These are phyloP conservation scores for Eudorina sp. DNA, from an alignment of 139 green algal species.

Conservation along the genomic window DNA sequence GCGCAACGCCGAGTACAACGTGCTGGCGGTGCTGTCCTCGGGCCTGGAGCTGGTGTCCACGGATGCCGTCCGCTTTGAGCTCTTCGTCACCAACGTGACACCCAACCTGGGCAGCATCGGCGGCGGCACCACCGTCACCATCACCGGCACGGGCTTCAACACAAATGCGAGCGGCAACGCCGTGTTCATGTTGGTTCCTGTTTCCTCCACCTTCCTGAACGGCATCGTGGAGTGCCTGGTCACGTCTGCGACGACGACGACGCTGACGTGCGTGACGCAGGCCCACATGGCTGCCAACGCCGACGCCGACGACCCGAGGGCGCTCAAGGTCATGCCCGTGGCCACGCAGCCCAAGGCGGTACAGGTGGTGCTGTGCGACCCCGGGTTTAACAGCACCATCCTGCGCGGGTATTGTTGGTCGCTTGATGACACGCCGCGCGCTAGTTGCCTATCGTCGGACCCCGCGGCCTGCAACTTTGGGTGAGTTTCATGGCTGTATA, in stretches of 20 bases:
- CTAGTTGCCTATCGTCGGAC: not conserved
- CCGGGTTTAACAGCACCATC: not conserved
- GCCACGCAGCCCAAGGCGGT: slow-evolving; percentile 14
- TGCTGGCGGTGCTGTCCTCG: slow-evolving; percentile 6
- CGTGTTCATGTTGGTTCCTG: slow-evolving; percentile 48
- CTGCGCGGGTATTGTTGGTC: slow-evolving; percentile 29
- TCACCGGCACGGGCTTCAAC: slow-evolving; percentile 56
- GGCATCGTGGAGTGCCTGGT: slow-evolving; percentile 40
- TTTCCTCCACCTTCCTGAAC: slow-evolving; percentile 54
- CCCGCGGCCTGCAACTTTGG: not conserved
- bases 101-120: slow-evolving; percentile 51
- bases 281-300: slow-evolving; percentile 44
- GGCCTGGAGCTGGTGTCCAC: slow-evolving; percentile 36
- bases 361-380: slow-evolving; percentile 39
- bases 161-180: not conserved
- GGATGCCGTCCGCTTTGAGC: not conserved
- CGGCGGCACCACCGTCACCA: slow-evolving; percentile 47
- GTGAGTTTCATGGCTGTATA: too few species aligned
- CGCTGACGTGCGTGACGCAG: slow-evolving; percentile 26
- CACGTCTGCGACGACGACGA: not conserved
- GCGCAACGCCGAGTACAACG: slow-evolving; percentile 38
- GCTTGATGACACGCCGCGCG: not conserved
- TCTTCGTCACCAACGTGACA: slow-evolving; percentile 28
- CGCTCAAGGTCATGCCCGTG: not conserved
- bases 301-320: slow-evolving; percentile 37